Conservation (phyloP, 495 filamentous ascomycete species). For the Xylona heveae region DNA sequence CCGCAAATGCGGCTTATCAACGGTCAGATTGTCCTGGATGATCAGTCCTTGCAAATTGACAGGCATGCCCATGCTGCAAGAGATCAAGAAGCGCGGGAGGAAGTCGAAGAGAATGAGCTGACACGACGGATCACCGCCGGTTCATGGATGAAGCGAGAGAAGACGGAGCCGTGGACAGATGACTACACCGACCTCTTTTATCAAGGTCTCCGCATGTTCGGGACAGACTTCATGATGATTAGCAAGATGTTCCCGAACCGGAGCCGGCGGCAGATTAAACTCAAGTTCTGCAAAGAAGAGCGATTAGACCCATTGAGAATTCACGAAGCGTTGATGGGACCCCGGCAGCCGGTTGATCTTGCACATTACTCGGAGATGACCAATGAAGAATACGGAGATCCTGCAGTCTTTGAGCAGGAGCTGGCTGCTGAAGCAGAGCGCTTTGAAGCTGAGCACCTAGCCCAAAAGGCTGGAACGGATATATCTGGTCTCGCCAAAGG, state of each 20-base stretch:
- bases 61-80: conserved; percentile 44
- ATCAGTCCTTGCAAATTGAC: conserved; percentile 57
- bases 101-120: conserved; percentile 66
- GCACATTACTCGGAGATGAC: conserved; percentile 11
- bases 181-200: conserved; percentile 72
- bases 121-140: conserved; percentile 53
- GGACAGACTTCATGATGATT: conserved; percentile 84
- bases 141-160: conserved; percentile 49
- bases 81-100: conserved; percentile 34
- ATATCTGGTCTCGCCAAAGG: conserved; percentile 3
- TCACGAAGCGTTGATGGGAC: conserved; percentile 33
- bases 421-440: conserved; percentile 8
- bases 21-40: conserved; percentile 65
- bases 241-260: conserved; percentile 58
- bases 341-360: conserved; percentile 11
- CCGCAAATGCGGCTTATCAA: conserved; percentile 54
- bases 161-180: conserved; percentile 54
- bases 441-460: conserved; percentile 4
- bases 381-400: conserved; percentile 11
- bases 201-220: conserved; percentile 62
- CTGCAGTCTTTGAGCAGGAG: conserved; percentile 9
- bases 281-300: conserved; percentile 88
- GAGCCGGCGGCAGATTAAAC: conserved; percentile 59
- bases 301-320: conserved; percentile 46
- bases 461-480: conserved; percentile 3